Evolutionary conservation across 768 basidiomycete genomes (phyloP), one percentile per base, ranked within the genome.

Genomic region (Dictyophora rubrovolvata): DNA sequence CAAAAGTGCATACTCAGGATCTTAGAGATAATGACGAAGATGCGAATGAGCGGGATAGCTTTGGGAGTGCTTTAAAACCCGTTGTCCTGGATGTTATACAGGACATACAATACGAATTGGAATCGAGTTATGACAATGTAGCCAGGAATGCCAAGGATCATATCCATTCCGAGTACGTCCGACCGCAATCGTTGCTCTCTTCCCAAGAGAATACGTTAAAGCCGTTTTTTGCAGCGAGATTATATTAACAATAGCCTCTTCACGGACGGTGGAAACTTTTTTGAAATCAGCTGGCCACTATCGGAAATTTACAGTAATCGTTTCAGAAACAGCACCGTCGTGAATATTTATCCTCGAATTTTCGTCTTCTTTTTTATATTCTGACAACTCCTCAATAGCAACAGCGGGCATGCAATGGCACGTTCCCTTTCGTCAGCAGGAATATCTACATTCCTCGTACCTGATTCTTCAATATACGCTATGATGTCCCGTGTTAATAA

Each of bases 401-500:
- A 89, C 67, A 82, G 83, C 37, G 95, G 95, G 12, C 88, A 85
- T 62, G 81, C 83, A 61, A 87, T 94, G 83, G 92, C 94, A 0
- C 75, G 82, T 64, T 81, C 86, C 2, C 77, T 97, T 21, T 89
- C 93, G 4, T 74, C 82, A 3, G 80, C 84, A 16, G 85, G 85
- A 52, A 93, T 98, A 63, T 91, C 91, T 6, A 95, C 93, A n/a
- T 89, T 97, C 69, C 86, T 99, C 52, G 86, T 98, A 54, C 95
- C 96, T 47, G 95, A 98, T 71, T 93, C 92, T 8, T 93, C 93
- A 22, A 86, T 97, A 69, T 95, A 89, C 68, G 92, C 93, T 11
- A 80, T 99, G 63, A 91, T 98, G 85, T 95, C 96, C 5, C 85
- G 95, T 61, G 89, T 95, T 61, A 95, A 93, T 75, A 99, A 99